These are phyloP conservation scores for Chaetomium cochliodes DNA, from an alignment of 495 filamentous ascomycete species.

Conservation along the genomic window DNA sequence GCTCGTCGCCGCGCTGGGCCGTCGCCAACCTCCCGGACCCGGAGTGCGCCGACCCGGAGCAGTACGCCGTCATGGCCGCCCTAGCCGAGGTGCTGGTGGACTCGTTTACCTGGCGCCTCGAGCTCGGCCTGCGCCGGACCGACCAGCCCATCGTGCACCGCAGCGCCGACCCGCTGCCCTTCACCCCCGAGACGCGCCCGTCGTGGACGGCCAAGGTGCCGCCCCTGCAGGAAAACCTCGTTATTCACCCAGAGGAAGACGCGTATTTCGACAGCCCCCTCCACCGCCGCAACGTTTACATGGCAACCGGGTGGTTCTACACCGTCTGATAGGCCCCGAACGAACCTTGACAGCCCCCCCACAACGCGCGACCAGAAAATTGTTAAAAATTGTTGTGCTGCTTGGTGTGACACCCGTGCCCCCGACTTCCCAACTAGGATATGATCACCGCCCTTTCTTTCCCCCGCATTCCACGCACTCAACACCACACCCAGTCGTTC, in stretches of 20 bases:
- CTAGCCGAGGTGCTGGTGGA: slow-evolving; percentile 9
- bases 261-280: slow-evolving; percentile 9
- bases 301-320: slow-evolving; percentile 14
- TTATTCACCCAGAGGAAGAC: slow-evolving; percentile 13
- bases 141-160: slow-evolving; percentile 1
- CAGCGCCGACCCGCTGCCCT: neutral
- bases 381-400: neutral
- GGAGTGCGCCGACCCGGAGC: slow-evolving; percentile 10
- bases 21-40: slow-evolving; percentile 9
- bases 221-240: neutral
- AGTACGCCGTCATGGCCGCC: slow-evolving; percentile 13
- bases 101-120: slow-evolving; percentile 6
- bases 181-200: neutral
- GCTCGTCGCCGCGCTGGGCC: slow-evolving; percentile 3
- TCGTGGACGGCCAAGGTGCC: slow-evolving; percentile 7
- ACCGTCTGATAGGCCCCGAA: slow-evolving; percentile 6
- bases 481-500: slow-evolving; percentile 9
- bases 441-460: neutral
- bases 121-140: slow-evolving; percentile 8
- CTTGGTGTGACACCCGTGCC: neutral
- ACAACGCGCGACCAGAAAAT: no score
- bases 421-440: neutral
- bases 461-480: neutral
- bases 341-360: no score
- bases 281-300: slow-evolving; percentile 11